phyloP scores from a whole-genome alignment of 2,329 filamentous ascomycete genomes.

The Colletotrichum liaoningense region DNA sequence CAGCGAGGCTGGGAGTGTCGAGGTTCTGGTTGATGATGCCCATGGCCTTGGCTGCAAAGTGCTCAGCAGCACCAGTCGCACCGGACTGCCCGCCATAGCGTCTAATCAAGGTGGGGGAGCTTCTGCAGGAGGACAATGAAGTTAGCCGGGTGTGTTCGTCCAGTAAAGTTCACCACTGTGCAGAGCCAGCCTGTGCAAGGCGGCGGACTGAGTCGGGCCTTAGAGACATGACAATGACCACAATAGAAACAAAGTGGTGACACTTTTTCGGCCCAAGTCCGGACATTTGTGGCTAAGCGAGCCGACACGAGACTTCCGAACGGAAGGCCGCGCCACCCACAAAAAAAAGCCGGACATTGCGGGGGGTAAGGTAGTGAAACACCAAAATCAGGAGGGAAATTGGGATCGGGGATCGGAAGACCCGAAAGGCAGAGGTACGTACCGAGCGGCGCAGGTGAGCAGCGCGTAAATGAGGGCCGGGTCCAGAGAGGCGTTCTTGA shows the following conservation, averaged over 20 bases:
- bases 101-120: constrained; percentile 66
- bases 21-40: constrained; percentile 67
- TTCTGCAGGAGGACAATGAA: constrained; percentile 48
- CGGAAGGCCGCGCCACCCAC: constrained; percentile 34
- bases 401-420: constrained; percentile 20
- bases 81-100: constrained; percentile 66
- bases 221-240: constrained; percentile 14
- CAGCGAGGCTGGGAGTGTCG: constrained; percentile 69
- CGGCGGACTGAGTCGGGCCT: not conserved
- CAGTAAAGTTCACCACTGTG: not conserved
- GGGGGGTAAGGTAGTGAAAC: constrained; percentile 38
- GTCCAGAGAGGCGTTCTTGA: constrained; percentile 67
- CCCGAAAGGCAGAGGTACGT: constrained; percentile 46
- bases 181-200: not conserved
- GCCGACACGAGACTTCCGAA: constrained; percentile 27
- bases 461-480: constrained; percentile 68
- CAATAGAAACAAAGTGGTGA: not conserved
- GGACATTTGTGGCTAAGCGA: constrained; percentile 22
- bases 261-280: constrained; percentile 29
- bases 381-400: constrained; percentile 37
- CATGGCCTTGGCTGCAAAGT: constrained; percentile 69
- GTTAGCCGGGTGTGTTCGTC: constrained; percentile 14
- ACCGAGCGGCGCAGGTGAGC: constrained; percentile 68
- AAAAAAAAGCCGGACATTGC: constrained; percentile 36
- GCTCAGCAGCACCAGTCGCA: constrained; percentile 66